These are phyloP conservation scores for Tuber calosporum DNA, from an alignment of 495 filamentous ascomycete species.

Conservation along the genomic window DNA sequence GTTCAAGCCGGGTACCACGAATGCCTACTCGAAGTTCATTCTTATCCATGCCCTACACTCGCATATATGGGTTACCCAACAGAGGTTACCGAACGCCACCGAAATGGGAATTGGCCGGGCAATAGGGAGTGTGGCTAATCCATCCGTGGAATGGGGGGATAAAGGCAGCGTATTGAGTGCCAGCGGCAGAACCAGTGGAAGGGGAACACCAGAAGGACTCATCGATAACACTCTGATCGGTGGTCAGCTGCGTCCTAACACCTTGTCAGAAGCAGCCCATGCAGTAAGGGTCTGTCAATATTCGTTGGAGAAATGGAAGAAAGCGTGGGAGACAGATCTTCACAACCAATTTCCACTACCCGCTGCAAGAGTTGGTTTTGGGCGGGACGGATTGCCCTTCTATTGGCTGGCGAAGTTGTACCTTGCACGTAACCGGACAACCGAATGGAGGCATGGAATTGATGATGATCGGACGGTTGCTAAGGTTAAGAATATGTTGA, in stretches of 20 bases:
- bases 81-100: conserved; percentile 33
- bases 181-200: conserved; percentile 45
- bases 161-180: conserved; percentile 42
- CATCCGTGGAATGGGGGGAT: conserved; percentile 40
- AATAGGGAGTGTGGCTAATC: conserved; percentile 23
- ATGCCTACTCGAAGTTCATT: conserved; percentile 62
- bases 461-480: conserved; percentile 49
- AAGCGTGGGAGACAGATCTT: conserved; percentile 59
- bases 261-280: conserved; percentile 31
- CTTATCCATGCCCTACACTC: conserved; percentile 58
- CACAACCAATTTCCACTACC: conserved; percentile 53
- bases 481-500: conserved; percentile 54
- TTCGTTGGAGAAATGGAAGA: conserved; percentile 59
- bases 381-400: conserved; percentile 58
- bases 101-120: conserved; percentile 23
- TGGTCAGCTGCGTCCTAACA: conserved; percentile 18
- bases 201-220: conserved; percentile 48
- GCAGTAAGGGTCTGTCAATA: conserved; percentile 43
- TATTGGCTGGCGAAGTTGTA: conserved; percentile 55
- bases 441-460: conserved; percentile 33
- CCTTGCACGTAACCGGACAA: conserved; percentile 29
- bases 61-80: conserved; percentile 47
- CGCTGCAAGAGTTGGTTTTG: conserved; percentile 53
- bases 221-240: conserved; percentile 22
- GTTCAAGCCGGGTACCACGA: conserved; percentile 54